Evolutionary conservation across 495 filamentous ascomycete genomes (phyloP).

Genomic region (Talaromyces stipitatus): DNA sequence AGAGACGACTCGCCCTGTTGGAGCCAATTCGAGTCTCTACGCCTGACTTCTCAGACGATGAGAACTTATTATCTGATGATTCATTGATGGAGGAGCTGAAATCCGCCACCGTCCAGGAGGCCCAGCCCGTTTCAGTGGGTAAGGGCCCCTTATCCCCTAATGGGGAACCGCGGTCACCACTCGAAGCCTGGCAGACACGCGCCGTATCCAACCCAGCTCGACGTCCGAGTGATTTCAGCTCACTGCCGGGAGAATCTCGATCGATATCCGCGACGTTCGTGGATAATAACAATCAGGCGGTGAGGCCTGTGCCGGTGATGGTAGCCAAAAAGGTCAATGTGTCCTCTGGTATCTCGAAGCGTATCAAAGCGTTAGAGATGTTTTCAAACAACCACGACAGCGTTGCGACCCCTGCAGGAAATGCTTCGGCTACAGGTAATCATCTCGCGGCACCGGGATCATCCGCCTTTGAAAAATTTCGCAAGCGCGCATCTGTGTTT

Average conservation of each 20-base stretch:
- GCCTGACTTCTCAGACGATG: conserved; percentile 51
- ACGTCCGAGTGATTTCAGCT: conserved; percentile 28
- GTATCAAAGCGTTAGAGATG: conserved; percentile 80
- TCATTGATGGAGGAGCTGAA: conserved; percentile 85
- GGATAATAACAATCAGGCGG: conserved; percentile 17
- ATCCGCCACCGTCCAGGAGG: conserved; percentile 73
- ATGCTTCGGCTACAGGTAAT: conserved; percentile 11
- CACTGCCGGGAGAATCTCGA: conserved; percentile 29
- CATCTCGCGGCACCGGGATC: conserved; percentile 8
- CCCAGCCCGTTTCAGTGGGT: conserved; percentile 71
- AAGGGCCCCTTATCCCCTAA: conserved; percentile 73
- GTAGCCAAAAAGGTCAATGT: conserved; percentile 71
- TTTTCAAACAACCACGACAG: conserved; percentile 48
- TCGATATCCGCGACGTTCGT: conserved; percentile 31
- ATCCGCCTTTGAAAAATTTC: conserved; percentile 35
- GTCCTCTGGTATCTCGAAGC: conserved; percentile 79
- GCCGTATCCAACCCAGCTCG: conserved; percentile 43
- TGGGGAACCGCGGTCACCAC: conserved; percentile 17
- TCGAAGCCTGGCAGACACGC: conserved; percentile 38
- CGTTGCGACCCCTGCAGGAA: conserved; percentile 14
- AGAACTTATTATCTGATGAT: conserved; percentile 69
- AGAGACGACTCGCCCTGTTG: conserved; percentile 40
- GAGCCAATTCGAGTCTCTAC: conserved; percentile 52
- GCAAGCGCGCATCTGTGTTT: conserved; percentile 34
- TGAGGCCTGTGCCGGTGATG: conserved; percentile 20